Percentiles rank a stretch among this genome's conserved stretches.
phyloP scores from a whole-genome alignment of 1,139 yeast genomes.

The Yamadazyma siamensis region DNA sequence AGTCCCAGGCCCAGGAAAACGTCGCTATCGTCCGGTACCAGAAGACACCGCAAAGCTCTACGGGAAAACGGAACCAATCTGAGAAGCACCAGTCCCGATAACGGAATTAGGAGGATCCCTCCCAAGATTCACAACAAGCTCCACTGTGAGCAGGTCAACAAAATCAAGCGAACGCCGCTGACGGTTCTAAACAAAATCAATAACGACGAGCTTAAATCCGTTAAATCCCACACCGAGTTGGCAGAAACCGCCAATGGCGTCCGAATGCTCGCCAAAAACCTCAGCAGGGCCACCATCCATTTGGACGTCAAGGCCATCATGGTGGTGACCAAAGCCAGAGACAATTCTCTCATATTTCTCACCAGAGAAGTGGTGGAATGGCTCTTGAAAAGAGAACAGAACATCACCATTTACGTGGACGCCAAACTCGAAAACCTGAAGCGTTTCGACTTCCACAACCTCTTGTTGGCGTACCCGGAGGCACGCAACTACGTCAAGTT shows the following conservation, averaged over 20 bases:
- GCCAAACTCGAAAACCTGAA: constrained; percentile 55
- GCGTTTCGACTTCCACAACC: constrained; percentile 53
- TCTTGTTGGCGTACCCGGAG: constrained; percentile 38
- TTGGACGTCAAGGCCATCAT: constrained; percentile 66
- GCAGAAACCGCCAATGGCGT: constrained; percentile 89
- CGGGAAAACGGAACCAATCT: constrained; percentile 10
- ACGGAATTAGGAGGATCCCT: constrained; percentile 11
- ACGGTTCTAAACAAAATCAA: constrained; percentile 32
- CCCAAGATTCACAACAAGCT: constrained; percentile 38
- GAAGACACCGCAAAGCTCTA: constrained; percentile 13
- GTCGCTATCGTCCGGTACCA: constrained; percentile 1
- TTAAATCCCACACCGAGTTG: constrained; percentile 66
- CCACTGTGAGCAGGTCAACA: constrained; percentile 23
- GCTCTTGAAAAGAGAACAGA: constrained; percentile 49
- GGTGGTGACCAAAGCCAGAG: constrained; percentile 85
- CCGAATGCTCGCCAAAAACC: constrained; percentile 70
- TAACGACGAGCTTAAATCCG: constrained; percentile 41
- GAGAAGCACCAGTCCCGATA: constrained; percentile 15
- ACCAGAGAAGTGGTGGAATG: constrained; percentile 80
- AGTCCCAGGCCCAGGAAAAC: constrained; percentile 1
- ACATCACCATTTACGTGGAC: constrained; percentile 69
- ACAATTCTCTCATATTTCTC: constrained; percentile 67
- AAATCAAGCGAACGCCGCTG: constrained; percentile 18
- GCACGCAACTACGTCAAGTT: constrained; percentile 48
- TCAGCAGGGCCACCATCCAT: constrained; percentile 71